Evolutionary conservation across 345 rosid species (phyloP), one percentile per base, ranked within the genome.

Genomic region (Mallotus nudiflorus): DNA sequence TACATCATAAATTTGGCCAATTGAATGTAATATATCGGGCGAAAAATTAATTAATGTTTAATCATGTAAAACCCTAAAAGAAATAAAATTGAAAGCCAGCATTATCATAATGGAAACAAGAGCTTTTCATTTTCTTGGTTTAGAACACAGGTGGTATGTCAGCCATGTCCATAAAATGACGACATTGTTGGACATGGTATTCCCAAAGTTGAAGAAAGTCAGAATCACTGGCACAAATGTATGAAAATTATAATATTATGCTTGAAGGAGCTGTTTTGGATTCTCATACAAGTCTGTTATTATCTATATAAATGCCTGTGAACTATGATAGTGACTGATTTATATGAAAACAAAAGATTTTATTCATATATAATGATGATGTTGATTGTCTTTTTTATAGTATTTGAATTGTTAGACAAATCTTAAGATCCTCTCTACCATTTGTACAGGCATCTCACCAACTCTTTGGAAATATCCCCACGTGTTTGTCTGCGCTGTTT

Each of bases 141-240:
- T 6, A 33, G 37, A 2, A 33, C 37, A 33, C n/a, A n/a, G n/a
- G n/a, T 33, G 37, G 37, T 2, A 33, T 33, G 6, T 33, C 6
- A 33, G 3, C 3, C 3, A 27, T 66, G 74, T 77, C 24, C 4
- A 45, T 9, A 25, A 13, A 65, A 72, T 81, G 84, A 50, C 75
- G 56, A 65, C 82, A 78, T 68, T n/a, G n/a, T 62, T 60, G n/a
- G 25, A 46, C 37, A 48, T 50, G 66, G 9, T 39, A 4, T 39
- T 39, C n/a, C n/a, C n/a, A n/a, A 33, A 33, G 3, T 2, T 33
- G 4, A 33, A 33, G 37, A 33, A 33, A 33, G 37, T 33, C 37
- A 33, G 46, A 42, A 9, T 42, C 46, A 9, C 9, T 42, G 9
- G 11, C 9, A 42, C 14, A 3, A 42, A 42, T 42, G 11, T 12